Conservation (phyloP, 164 flowering plant genomes). For the Cinnamomum micranthum region DNA sequence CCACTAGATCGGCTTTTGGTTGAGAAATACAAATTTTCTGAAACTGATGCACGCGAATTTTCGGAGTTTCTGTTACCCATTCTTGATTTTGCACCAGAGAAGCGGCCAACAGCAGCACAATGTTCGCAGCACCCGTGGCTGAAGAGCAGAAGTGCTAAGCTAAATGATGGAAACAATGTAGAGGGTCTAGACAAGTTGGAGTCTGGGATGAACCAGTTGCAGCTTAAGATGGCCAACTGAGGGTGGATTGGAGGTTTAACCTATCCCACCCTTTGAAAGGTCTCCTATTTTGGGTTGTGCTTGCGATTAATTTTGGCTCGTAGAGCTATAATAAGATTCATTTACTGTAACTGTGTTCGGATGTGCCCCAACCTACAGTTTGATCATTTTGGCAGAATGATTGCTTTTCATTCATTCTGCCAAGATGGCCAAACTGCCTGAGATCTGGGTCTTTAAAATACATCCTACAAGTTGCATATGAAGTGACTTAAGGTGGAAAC, state of each 20-base stretch:
- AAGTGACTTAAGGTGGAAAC: not conserved
- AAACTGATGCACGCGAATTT: conserved; percentile 67
- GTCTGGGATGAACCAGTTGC: conserved; percentile 52
- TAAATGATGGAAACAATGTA: conserved; percentile 26
- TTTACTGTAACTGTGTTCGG: conserved; percentile 5
- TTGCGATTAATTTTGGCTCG: conserved; percentile 18
- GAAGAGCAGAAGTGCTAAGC: conserved; percentile 19
- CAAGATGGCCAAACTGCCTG: too few species aligned
- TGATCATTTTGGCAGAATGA: not conserved
- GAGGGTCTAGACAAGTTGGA: conserved; percentile 32
- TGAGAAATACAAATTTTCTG: conserved; percentile 63
- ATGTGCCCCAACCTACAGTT: not conserved
- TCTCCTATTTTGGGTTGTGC: conserved; percentile 20
- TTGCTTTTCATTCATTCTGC: too few species aligned
- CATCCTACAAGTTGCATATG: not conserved
- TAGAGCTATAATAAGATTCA: conserved; percentile 16
- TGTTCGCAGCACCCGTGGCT: conserved; percentile 90
- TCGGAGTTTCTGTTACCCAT: conserved; percentile 70
- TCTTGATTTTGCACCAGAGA: conserved; percentile 89
- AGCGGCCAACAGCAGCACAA: conserved; percentile 85
- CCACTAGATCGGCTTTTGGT: conserved; percentile 61
- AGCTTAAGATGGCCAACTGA: conserved; percentile 45
- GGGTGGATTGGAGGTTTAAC: conserved; percentile 13
- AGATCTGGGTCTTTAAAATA: not conserved
- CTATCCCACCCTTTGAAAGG: conserved; percentile 8